Evolutionary conservation across 306 rosid genomes (phyloP).

Genomic region (Medicago truncatula): MtrunA17r5.0-ANR NC_053042.1:2176001-2176500

Average conservation of each 20-base stretch:
- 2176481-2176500: conserved; percentile 37
- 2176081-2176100: conserved; percentile 44
- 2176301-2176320: not conserved
- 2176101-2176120: conserved; percentile 56
- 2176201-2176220: conserved; percentile 88
- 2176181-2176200: conserved; percentile 89
- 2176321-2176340: not conserved
- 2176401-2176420: conserved; percentile 26
- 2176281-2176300: not conserved
- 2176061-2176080: conserved; percentile 58
- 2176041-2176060: conserved; percentile 14
- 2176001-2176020: conserved; percentile 12
- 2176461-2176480: conserved; percentile 37
- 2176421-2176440: not conserved
- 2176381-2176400: conserved; percentile 28
- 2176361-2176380: not conserved
- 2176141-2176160: conserved; percentile 71
- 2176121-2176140: conserved; percentile 69
- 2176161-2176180: conserved; percentile 84
- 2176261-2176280: conserved; percentile 57
- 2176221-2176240: conserved; percentile 83
- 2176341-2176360: not conserved
- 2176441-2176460: not conserved
- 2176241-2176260: conserved; percentile 82
- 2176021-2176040: not conserved